phyloP scores from a whole-genome alignment of 2,329 filamentous ascomycete species.

The Colletotrichum lupini region DNA sequence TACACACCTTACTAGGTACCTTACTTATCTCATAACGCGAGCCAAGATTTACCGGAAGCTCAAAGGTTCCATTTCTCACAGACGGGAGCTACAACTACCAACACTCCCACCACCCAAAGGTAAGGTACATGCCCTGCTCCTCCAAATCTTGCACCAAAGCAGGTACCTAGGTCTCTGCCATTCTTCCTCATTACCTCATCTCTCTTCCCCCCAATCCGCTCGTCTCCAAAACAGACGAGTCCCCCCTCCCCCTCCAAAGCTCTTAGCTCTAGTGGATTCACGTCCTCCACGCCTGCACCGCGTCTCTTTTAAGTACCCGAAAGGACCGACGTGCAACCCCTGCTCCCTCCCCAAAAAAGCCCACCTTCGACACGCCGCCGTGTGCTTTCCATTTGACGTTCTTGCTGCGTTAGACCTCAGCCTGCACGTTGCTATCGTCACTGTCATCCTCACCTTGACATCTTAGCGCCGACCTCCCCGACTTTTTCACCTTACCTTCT shows the following conservation, averaged over 20 bases:
- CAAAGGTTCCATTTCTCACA: constrained; percentile 3
- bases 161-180: neutral
- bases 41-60: constrained; percentile 11
- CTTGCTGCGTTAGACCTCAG: constrained; percentile 26
- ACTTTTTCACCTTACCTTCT: neutral
- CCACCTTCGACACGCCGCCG: constrained; percentile 31
- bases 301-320: constrained; percentile 23
- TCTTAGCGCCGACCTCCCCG: constrained; percentile 14
- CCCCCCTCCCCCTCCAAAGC: constrained; percentile 34
- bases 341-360: constrained; percentile 28
- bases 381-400: neutral
- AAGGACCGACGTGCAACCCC: constrained; percentile 33
- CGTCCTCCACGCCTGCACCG: constrained; percentile 18
- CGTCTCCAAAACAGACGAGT: constrained; percentile 23
- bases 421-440: constrained; percentile 30
- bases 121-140: neutral
- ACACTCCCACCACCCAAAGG: neutral
- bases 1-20: neutral
- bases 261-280: constrained; percentile 33
- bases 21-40: neutral
- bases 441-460: constrained; percentile 29
- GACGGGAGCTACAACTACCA: neutral
- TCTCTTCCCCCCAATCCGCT: constrained; percentile 1
- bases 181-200: constrained; percentile 27
- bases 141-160: neutral